Evolutionary conservation across 805 yeast genomes (phyloP), one percentile per base, ranked within the genome.

Genomic region (Monosporozyma servazzii): DNA sequence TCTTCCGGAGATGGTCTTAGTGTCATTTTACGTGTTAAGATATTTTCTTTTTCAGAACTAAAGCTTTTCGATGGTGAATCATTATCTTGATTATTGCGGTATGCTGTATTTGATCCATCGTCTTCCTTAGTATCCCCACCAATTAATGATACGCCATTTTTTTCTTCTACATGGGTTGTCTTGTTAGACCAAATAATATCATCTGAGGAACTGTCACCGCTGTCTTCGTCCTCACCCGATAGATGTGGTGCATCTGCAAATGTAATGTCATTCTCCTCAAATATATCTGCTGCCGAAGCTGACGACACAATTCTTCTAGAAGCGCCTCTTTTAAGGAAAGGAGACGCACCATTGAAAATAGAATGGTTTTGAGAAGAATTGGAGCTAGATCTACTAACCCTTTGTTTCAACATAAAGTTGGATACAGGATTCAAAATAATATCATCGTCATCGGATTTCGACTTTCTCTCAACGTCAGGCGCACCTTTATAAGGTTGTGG

Each of bases 1-100:
- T 87, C 95, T 62, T 91, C 98, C 1, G 96, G 85, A 0, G 98
- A 89, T 2, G 99, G 99, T 64, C 99, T 80, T 15, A 93, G 84
- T 7, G 84, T 82, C 88, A 83, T 80, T 51, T 70, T 70, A 27
- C 68, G 60, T 4, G 49, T 47, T 15, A 60, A 23, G 6, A 13
- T 45, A 8, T 21, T 36, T 13, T 33, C 20, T 3, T 17, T 30
- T 18, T 45, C 30, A 15, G 39, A 21, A 45, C n/a, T 30, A 13
- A 18, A 21, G 18, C 1, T 30, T 29, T 42, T 41, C 6, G 18
- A 33, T 3, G 37, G 41, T 2, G 29, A 21, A 11, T 9, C 10
- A 20, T 20, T 13, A 20, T 46, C 44, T 9, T 15, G 2, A 9
- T 40, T 30, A 18, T 46, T 46, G 21, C 46, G 40, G 15, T 50